These are phyloP conservation scores for Candida tetrigidarum DNA, from an alignment of 1,139 yeast genomes.

Conservation along the genomic window DNA sequence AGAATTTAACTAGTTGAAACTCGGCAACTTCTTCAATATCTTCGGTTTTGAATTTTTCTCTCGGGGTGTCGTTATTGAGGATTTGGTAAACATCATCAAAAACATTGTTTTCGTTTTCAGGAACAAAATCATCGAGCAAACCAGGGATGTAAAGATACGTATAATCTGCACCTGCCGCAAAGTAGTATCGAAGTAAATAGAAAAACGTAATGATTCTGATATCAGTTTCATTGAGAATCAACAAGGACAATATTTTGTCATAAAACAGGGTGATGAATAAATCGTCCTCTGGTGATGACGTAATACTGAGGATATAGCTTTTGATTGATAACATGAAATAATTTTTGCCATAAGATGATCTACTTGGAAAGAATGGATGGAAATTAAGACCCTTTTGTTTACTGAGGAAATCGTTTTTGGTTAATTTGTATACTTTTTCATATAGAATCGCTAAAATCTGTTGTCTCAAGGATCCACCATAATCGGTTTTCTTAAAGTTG, in stretches of 20 bases:
- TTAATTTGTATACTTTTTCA: slow-evolving; percentile 8
- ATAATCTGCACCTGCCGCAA: slow-evolving; percentile 11
- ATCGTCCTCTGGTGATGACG: slow-evolving; percentile 14
- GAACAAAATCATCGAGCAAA: slow-evolving; percentile 11
- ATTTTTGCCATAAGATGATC: not conserved
- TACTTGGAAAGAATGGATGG: too few species aligned
- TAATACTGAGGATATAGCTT: slow-evolving; percentile 10
- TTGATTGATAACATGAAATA: slow-evolving; percentile 10
- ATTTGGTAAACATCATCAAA: too few species aligned
- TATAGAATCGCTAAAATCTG: slow-evolving; percentile 11
- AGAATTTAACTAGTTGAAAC: slow-evolving; percentile 8
- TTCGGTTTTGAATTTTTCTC: too few species aligned
- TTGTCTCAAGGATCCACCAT: slow-evolving; percentile 8
- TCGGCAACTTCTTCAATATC: slow-evolving; percentile 2
- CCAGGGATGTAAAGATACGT: slow-evolving; percentile 14
- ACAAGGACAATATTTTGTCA: slow-evolving; percentile 14
- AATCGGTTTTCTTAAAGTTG: slow-evolving; percentile 6
- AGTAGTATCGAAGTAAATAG: slow-evolving; percentile 14
- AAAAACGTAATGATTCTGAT: slow-evolving; percentile 12
- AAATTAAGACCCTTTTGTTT: too few species aligned
- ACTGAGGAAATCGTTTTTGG: not conserved
- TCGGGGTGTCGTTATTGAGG: too few species aligned
- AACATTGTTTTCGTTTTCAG: too few species aligned
- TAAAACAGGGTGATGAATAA: slow-evolving; percentile 13
- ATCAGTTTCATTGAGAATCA: not conserved